A percentile compares a stretch with the other conserved stretches of the same genome.
Evolutionary conservation across 306 rosid genomes (phyloP).

Genomic region (Gastrolobium villosum): DNA sequence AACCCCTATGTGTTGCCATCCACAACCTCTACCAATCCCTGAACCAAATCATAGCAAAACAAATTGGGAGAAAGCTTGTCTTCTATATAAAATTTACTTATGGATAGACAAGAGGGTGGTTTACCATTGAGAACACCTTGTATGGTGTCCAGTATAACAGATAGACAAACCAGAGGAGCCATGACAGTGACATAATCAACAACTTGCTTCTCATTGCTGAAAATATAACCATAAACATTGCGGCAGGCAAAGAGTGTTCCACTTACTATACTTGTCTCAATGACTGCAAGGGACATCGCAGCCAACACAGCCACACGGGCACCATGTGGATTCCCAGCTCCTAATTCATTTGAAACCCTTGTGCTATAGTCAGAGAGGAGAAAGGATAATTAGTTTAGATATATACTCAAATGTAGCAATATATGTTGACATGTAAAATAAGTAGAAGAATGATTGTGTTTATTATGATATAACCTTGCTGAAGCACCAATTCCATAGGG

Average conservation of each 20-base stretch:
- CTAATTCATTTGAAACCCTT: slow-evolving; percentile 82
- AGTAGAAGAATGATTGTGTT: not conserved
- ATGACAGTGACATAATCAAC: slow-evolving; percentile 71
- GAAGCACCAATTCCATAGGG: slow-evolving; percentile 80
- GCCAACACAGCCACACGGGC: slow-evolving; percentile 67
- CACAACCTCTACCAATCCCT: slow-evolving; percentile 84
- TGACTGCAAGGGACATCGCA: slow-evolving; percentile 53
- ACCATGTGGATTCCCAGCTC: slow-evolving; percentile 70
- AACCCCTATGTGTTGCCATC: slow-evolving; percentile 83
- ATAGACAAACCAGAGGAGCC: slow-evolving; percentile 69
- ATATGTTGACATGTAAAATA: not conserved
- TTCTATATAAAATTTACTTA: not conserved
- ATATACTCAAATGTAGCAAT: not conserved
- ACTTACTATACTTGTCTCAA: slow-evolving; percentile 57
- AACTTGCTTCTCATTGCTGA: slow-evolving; percentile 76
- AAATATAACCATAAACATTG: slow-evolving; percentile 63
- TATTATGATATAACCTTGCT: slow-evolving; percentile 53
- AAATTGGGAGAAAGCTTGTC: not conserved
- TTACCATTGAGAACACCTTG: slow-evolving; percentile 77
- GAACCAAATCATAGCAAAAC: not conserved
- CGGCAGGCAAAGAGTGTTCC: slow-evolving; percentile 61
- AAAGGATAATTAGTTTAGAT: not conserved
- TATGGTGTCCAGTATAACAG: slow-evolving; percentile 66
- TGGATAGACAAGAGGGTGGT: slow-evolving; percentile 5
- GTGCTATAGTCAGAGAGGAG: slow-evolving; percentile 54